Conservation (phyloP, 1,284 basidiomycete genomes). For the Crucibulum cyathiforme region DNA sequence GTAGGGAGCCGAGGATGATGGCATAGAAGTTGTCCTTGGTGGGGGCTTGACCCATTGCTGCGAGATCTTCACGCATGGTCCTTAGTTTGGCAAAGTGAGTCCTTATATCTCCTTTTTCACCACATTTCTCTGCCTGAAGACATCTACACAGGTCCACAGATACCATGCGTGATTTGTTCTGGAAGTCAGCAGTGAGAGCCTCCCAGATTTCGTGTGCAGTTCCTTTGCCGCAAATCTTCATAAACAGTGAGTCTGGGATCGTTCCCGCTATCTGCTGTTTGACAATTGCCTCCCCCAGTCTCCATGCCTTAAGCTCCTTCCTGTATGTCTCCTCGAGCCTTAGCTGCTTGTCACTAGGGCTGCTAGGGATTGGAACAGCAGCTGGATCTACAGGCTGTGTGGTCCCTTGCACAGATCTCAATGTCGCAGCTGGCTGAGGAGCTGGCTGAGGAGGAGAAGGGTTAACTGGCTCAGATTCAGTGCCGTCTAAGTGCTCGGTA, state of each 20-base stretch:
- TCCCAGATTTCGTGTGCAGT: constrained; percentile 26
- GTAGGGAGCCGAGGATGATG: constrained; percentile 32
- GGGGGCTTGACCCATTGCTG: constrained; percentile 24
- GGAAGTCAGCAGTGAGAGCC: constrained; percentile 15
- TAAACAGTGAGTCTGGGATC: constrained; percentile 33
- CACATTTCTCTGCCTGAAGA: constrained; percentile 26
- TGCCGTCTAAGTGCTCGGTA: too few relatives aligned
- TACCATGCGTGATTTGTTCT: constrained; percentile 25
- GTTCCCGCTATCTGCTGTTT: constrained; percentile 33
- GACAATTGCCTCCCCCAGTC: constrained; percentile 20
- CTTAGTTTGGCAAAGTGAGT: constrained; percentile 30
- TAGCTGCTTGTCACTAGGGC: too few relatives aligned
- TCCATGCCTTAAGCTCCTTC: constrained; percentile 15
- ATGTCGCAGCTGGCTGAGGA: too few relatives aligned
- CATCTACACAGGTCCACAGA: constrained; percentile 23
- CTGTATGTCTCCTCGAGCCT: neutral
- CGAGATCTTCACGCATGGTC: constrained; percentile 28
- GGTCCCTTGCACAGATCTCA: too few relatives aligned
- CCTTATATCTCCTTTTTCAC: constrained; percentile 23
- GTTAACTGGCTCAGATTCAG: too few relatives aligned
- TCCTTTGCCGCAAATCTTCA: constrained; percentile 19
- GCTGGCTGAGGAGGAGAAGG: too few relatives aligned
- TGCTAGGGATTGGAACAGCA: too few relatives aligned
- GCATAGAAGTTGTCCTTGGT: constrained; percentile 26
- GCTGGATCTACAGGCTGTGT: too few relatives aligned